Evolutionary conservation across 768 basidiomycete species (phyloP), one percentile per base, ranked within the genome.

Genomic region (Termitomyces heimii): DNA sequence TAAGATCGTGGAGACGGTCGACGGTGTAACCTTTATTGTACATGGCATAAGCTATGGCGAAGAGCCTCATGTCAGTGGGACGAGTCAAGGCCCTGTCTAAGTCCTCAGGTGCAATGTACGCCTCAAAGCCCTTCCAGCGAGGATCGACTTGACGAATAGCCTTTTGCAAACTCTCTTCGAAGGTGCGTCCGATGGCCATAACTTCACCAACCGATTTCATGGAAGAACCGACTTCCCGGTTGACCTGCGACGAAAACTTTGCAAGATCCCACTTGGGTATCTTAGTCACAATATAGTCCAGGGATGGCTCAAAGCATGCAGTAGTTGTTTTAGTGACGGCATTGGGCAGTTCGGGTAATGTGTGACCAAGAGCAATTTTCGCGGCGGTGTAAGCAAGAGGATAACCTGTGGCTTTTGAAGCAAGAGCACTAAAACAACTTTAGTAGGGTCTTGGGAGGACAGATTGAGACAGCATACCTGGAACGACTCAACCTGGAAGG

Each of bases 191-290:
- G 65, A 99, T 98, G 63, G 96, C 96, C 97, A 99, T 99, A 68
- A 99, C 96, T 72, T 99, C 97, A 54, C 97, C 97, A 54, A 99
- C 97, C 16, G 92, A 94, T 74, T 99, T 99, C 97, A 99, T 98
- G 18, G 96, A 85, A 3, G 95, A 98, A 26, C 96, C 97, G 53
- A 98, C 86, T 68, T 93, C 86, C 61, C 96, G 88, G 68, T 96
- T 86, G 57, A 98, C 97, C 67, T 96, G 92, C 40, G 86, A 75
- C 22, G 89, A 89, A 79, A 99, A 98, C 73, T 99, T 99, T 62
- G 95, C 94, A 55, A 99, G 78, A 75, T 99, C 97, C 96, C 97
- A 98, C 71, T 98, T 98, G 60, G 97, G 97, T 62, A 99, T 98
- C 76, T 99, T 99, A 49, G 94, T 97, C 59, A 99, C 97, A 67